Base-by-base conservation (phyloP, 2,329 filamentous ascomycete species). In the Rhytidhysteron rufulum region DNA sequence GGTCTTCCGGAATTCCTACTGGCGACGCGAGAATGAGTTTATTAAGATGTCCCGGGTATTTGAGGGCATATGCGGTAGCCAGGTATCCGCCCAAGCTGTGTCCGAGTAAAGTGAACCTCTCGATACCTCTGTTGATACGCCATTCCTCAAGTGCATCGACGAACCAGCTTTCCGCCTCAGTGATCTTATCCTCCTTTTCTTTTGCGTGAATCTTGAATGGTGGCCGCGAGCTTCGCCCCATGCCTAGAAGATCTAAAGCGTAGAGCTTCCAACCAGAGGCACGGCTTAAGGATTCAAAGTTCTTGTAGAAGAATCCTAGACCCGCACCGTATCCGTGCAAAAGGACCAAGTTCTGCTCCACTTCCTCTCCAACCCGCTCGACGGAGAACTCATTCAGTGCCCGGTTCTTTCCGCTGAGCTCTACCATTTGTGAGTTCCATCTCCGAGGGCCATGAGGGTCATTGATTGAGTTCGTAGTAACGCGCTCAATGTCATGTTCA, bases 301-400 rank as follows among this genome's bases (percentile, higher is more conserved):
- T 98, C 69, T 93, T 91, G 75, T 96, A 98, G 74, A 95, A 98
- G 69, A 98, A 97, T 17, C 91, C 93, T 1, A 98, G 76, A 1
- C 93, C 93, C 2, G 93, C 93, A 34, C 93, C 93, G 65, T 98
- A 98, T 45, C 93, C 93, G 62, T 98, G 93, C 4, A 98, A 72
- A 80, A 98, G 95, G 32, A 98, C 91, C 13, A 98, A 74, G 31
- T 88, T 93, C 58, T 97, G 84, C 34, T 94, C 84, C 0, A 81
- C 79, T 4, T 83, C 68, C 60, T 96, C 90, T 25, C 82, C 88
- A 1, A 88, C 70, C 36, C 90, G 78, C 69, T 95, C 88, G 2
- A 98, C 80, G 1, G 86, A 89, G 63, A 96, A 93, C 60, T 98
- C 93, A 60, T 98, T 97, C 47, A 98, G 66, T 3, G 83, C 86